Percentiles rank a stretch among this genome's conserved stretches.
These are phyloP conservation scores for Pseudonitzschia multiseries DNA, from an alignment of 108 stramenopile species.

Conservation along the genomic window DNA sequence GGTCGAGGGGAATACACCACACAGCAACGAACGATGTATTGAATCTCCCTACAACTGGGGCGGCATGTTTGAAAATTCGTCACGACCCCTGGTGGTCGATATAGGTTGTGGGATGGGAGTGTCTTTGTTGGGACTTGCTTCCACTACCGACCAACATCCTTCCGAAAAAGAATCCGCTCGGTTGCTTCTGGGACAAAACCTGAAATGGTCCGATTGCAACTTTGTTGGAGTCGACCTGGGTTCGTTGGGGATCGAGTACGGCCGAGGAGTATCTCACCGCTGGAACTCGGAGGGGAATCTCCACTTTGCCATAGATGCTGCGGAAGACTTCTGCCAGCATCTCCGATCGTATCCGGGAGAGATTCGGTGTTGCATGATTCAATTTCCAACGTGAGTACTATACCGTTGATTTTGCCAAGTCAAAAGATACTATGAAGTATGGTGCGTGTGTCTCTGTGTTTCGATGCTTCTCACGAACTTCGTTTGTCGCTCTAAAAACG, in stretches of 20 bases:
- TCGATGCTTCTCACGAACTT: neutral
- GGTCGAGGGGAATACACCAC: neutral
- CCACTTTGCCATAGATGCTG: constrained; percentile 57
- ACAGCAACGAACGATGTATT: neutral
- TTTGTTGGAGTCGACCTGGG: constrained; percentile 76
- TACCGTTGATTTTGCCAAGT: neutral
- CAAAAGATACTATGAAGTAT: too few relatives aligned
- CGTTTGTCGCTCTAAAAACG: neutral
- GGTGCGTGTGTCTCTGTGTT: neutral
- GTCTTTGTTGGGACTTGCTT: constrained; percentile 60
- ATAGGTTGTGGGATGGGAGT: constrained; percentile 81
- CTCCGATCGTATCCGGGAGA: constrained; percentile 58
- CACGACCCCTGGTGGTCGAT: constrained; percentile 71
- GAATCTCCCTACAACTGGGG: constrained; percentile 34
- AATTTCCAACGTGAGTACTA: constrained; percentile 77
- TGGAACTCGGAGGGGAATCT: constrained; percentile 43
- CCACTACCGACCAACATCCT: neutral
- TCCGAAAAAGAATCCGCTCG: neutral
- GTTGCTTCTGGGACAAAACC: neutral
- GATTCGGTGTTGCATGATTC: constrained; percentile 49
- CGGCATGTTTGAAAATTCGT: constrained; percentile 45
- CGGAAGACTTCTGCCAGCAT: constrained; percentile 49
- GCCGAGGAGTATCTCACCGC: constrained; percentile 45
- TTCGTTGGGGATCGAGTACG: constrained; percentile 58
- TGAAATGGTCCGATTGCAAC: constrained; percentile 41